Percentiles rank a stretch among this genome's conserved stretches.
Evolutionary conservation across 1,139 yeast species (phyloP).

Genomic region (Tardiomyces digboiensis): DNA sequence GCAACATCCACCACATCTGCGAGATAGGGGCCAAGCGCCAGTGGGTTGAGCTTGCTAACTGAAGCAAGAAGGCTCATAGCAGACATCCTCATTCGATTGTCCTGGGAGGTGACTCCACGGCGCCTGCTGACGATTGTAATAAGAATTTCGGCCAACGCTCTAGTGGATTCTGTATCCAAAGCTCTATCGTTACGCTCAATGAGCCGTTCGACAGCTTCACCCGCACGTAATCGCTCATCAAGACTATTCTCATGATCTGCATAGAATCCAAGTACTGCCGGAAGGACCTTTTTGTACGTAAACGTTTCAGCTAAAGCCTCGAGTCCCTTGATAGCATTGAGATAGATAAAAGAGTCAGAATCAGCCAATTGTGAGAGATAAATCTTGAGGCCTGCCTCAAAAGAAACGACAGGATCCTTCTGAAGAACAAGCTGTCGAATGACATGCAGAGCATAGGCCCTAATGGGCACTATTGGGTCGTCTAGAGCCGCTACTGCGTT

Average conservation of each 20-base stretch:
- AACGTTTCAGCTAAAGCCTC: constrained; percentile 45
- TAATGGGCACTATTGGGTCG: constrained; percentile 74
- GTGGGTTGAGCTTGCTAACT: constrained; percentile 50
- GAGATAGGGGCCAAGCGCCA: constrained; percentile 40
- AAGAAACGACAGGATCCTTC: constrained; percentile 40
- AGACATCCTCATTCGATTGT: constrained; percentile 67
- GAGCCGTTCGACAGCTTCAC: constrained; percentile 66
- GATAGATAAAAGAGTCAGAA: constrained; percentile 76
- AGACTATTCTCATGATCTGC: constrained; percentile 26
- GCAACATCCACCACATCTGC: constrained; percentile 63
- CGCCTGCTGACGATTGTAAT: background rate
- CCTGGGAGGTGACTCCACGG: constrained; percentile 23
- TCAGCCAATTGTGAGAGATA: constrained; percentile 62
- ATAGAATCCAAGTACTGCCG: constrained; percentile 36
- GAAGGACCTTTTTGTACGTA: constrained; percentile 30
- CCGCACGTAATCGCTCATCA: constrained; percentile 65
- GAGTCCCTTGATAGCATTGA: constrained; percentile 76
- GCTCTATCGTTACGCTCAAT: constrained; percentile 42
- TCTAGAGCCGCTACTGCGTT: constrained; percentile 58
- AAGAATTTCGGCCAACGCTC: constrained; percentile 22
- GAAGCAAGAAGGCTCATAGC: constrained; percentile 73
- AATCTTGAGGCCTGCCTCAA: constrained; percentile 47
- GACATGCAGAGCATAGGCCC: constrained; percentile 76
- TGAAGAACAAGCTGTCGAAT: constrained; percentile 48
- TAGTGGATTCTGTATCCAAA: constrained; percentile 34